These are phyloP conservation scores for Clonostachys chloroleuca DNA, from an alignment of 2,329 filamentous ascomycete species.

Conservation along the genomic window DNA sequence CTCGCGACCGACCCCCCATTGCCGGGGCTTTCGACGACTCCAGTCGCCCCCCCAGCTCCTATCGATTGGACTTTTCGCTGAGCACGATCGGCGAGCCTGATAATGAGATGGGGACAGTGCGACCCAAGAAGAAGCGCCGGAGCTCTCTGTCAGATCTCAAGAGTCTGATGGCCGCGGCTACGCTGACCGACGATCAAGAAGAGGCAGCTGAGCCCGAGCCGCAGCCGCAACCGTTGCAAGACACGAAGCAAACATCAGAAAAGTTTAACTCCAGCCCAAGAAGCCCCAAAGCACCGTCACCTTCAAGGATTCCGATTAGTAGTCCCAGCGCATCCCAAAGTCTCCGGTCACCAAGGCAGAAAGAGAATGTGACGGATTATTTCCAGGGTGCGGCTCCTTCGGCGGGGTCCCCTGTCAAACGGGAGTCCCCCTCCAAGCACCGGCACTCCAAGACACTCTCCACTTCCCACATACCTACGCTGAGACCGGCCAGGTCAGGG, in stretches of 20 bases:
- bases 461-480: constrained; percentile 48
- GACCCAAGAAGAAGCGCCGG: constrained; percentile 72
- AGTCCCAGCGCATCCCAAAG: constrained; percentile 36
- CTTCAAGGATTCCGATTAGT: constrained; percentile 44
- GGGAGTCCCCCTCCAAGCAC: constrained; percentile 15
- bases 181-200: constrained; percentile 29
- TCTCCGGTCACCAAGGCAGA: constrained; percentile 38
- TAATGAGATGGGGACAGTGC: constrained; percentile 28
- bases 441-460: constrained; percentile 46
- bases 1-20: constrained; percentile 56
- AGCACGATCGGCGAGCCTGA: constrained; percentile 58
- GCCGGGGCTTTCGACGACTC: constrained; percentile 58
- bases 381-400: constrained; percentile 11
- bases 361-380: constrained; percentile 35
- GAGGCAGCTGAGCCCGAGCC: constrained; percentile 11
- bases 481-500: constrained; percentile 31
- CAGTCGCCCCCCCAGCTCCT: constrained; percentile 51
- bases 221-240: constrained; percentile 40
- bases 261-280: constrained; percentile 52
- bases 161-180: constrained; percentile 59
- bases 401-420: constrained; percentile 5
- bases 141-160: constrained; percentile 89
- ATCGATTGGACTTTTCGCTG: constrained; percentile 48
- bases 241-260: constrained; percentile 49
- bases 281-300: constrained; percentile 33